Evolutionary conservation across 1,284 basidiomycete species (phyloP).

Genomic region (Fomitopsis pinicola): DNA sequence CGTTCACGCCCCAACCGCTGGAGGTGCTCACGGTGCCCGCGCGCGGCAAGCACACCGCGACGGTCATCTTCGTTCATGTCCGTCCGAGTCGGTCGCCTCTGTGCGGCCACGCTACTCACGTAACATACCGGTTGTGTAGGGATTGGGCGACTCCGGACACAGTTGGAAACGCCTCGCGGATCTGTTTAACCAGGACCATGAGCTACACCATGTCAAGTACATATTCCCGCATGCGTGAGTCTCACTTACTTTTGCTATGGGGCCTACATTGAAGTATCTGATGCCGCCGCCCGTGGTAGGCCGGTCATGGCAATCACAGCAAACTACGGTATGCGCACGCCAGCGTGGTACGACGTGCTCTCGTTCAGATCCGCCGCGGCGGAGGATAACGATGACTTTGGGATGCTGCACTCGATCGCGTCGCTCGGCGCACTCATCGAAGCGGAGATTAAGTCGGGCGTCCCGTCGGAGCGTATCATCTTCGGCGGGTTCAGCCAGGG

Average conservation of each 20-base stretch:
- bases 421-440: slow-evolving; percentile 69
- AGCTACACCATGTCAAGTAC: slow-evolving; percentile 78
- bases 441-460: slow-evolving; percentile 70
- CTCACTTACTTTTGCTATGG: slow-evolving; percentile 7
- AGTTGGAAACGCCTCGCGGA: slow-evolving; percentile 80
- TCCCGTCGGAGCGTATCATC: slow-evolving; percentile 63
- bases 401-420: slow-evolving; percentile 63
- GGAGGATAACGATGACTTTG: slow-evolving; percentile 61
- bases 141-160: slow-evolving; percentile 69
- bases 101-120: neutral
- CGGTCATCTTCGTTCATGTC: slow-evolving; percentile 87
- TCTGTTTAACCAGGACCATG: slow-evolving; percentile 45
- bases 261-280: neutral
- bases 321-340: slow-evolving; percentile 69
- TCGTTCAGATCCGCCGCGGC: slow-evolving; percentile 56
- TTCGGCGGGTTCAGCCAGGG: slow-evolving; percentile 91
- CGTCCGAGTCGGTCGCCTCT: slow-evolving; percentile 20
- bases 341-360: slow-evolving; percentile 72
- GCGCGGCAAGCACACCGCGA: slow-evolving; percentile 69
- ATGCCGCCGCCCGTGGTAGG: slow-evolving; percentile 26
- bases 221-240: slow-evolving; percentile 73
- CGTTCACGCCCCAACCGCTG: slow-evolving; percentile 26
- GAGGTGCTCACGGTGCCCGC: slow-evolving; percentile 53
- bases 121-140: slow-evolving; percentile 34
- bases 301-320: slow-evolving; percentile 56